Conservation (phyloP, 1,284 basidiomycete genomes). For the Schizopora paradoxa region DNA sequence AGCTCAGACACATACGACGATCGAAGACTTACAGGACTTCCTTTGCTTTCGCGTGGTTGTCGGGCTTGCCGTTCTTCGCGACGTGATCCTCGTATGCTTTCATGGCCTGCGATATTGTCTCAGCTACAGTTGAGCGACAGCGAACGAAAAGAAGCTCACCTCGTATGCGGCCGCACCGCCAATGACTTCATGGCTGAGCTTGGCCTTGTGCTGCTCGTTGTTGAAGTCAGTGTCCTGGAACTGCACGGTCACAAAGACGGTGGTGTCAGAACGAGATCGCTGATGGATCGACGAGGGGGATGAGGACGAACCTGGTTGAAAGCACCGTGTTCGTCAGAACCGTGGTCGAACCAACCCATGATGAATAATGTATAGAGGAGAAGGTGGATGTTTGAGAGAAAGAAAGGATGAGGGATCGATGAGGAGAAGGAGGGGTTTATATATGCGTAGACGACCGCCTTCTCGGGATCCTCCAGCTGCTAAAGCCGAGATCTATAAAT, state of each 20-base stretch:
- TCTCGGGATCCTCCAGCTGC: no score
- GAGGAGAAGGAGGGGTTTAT: not conserved
- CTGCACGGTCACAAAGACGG: no score
- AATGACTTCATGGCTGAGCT: constrained; percentile 30
- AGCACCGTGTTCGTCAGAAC: constrained; percentile 43
- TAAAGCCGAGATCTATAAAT: no score
- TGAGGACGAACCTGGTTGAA: constrained; percentile 36
- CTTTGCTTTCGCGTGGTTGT: constrained; percentile 40
- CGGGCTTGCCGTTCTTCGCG: constrained; percentile 39
- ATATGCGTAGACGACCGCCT: no score
- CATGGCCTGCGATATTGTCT: constrained; percentile 36
- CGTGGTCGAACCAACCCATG: constrained; percentile 49
- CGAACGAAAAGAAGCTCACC: not conserved
- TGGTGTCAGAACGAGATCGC: no score
- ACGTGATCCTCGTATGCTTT: constrained; percentile 51
- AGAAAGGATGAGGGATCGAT: not conserved
- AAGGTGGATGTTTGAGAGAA: not conserved
- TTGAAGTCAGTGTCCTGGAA: no score
- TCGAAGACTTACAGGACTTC: constrained; percentile 31
- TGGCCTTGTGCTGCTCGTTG: constrained; percentile 21
- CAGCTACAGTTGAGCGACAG: constrained; percentile 6
- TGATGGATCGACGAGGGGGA: no score
- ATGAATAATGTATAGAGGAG: constrained; percentile 15
- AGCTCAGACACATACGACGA: not conserved
- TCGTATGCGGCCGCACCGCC: constrained; percentile 24